phyloP scores from a whole-genome alignment of 176 grass and related monocot genomes.

The Avena insularis region DNA sequence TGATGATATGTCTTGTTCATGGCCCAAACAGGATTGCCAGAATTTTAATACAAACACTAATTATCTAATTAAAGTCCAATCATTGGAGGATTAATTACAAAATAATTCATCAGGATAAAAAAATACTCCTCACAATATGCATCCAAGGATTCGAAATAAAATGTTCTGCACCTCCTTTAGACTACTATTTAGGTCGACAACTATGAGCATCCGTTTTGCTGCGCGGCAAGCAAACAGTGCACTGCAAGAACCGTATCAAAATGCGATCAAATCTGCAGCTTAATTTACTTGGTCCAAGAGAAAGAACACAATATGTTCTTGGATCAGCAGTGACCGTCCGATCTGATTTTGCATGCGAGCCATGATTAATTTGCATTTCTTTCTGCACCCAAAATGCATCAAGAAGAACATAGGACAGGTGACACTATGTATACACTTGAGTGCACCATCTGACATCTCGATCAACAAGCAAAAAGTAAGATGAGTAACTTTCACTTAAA shows the following conservation, averaged over 20 bases:
- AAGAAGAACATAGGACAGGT: constrained; percentile 37
- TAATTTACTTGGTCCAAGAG: constrained; percentile 39
- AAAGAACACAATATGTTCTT: neutral
- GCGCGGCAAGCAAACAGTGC: neutral
- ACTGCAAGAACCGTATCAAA: constrained; percentile 32
- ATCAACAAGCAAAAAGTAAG: too few species aligned
- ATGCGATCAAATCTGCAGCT: constrained; percentile 27
- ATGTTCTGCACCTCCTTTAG: too few species aligned
- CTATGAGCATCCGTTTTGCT: constrained; percentile 38
- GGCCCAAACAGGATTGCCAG: neutral
- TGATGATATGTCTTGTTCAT: neutral
- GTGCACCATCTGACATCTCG: constrained; percentile 34
- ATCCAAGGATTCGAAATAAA: neutral
- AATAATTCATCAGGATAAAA: neutral
- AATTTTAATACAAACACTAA: neutral
- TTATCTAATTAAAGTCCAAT: constrained; percentile 24
- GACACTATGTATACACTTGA: constrained; percentile 32
- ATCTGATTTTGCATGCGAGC: constrained; percentile 1
- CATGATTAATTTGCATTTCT: constrained; percentile 53
- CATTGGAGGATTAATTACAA: constrained; percentile 9
- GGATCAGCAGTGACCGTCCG: constrained; percentile 18
- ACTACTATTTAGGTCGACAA: neutral
- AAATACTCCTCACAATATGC: neutral
- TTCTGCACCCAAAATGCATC: constrained; percentile 44
- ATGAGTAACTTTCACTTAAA: constrained; percentile 51